Evolutionary conservation across 139 green algal genomes (phyloP).

Genomic region (Volvox africanus): DNA sequence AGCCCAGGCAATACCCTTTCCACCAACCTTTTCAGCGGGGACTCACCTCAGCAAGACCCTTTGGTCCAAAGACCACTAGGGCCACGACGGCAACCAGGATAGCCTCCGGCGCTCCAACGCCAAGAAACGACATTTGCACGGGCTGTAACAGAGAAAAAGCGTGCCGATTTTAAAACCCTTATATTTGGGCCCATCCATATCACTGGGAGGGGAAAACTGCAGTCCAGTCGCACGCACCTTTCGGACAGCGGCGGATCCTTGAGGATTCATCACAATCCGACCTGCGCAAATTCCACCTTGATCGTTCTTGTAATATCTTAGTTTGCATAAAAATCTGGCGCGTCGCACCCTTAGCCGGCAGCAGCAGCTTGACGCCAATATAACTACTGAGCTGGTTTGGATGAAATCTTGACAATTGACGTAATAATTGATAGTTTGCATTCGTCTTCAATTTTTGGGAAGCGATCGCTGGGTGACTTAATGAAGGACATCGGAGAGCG

Average conservation of each 20-base stretch:
- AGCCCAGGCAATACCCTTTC: too few relatives aligned
- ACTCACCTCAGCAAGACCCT: conserved; percentile 92
- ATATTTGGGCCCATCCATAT: too few relatives aligned
- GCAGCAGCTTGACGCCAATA: conserved; percentile 31
- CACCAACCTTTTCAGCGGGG: too few relatives aligned
- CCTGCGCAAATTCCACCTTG: background rate
- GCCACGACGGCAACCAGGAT: conserved; percentile 97
- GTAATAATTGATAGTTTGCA: background rate
- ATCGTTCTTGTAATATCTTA: background rate
- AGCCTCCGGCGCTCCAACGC: conserved; percentile 96
- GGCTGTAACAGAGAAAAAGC: background rate
- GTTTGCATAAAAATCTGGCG: background rate
- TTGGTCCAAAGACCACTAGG: conserved; percentile 98
- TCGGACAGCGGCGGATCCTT: conserved; percentile 32
- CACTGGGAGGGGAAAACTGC: background rate
- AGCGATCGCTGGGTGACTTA: background rate
- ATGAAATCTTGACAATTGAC: conserved; percentile 13
- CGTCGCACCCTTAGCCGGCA: conserved; percentile 23
- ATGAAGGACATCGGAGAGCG: conserved; percentile 1
- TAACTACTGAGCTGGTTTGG: conserved; percentile 49
- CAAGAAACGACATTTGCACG: conserved; percentile 83
- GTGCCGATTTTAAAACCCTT: too few relatives aligned
- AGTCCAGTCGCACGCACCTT: conserved; percentile 1
- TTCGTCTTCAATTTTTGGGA: background rate
- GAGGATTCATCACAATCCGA: background rate